Percentiles rank a stretch among this genome's conserved stretches.
phyloP scores from a whole-genome alignment of 257 asterid species.

The Verbena officinalis region DNA sequence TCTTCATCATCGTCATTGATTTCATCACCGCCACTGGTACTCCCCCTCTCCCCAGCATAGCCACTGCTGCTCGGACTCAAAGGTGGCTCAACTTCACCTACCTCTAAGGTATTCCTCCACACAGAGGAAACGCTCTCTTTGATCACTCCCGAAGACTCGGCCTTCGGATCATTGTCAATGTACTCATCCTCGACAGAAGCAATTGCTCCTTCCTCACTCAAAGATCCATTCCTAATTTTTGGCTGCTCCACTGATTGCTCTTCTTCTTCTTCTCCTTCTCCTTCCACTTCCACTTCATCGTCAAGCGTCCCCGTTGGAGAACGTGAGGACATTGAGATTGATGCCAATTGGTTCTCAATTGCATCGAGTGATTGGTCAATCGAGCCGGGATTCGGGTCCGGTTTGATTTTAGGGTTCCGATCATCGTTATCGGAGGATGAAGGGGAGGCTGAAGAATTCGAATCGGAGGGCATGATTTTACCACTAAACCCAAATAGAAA shows the following conservation, averaged over 20 bases:
- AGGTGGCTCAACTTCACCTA: conserved; percentile 59
- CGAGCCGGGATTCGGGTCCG: conserved; percentile 39
- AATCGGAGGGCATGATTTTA: conserved; percentile 38
- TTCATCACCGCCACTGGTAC: conserved; percentile 73
- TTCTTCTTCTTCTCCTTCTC: conserved; percentile 38
- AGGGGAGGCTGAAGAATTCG: conserved; percentile 40
- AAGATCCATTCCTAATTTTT: conserved; percentile 37
- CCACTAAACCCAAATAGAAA: not conserved
- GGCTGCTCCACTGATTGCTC: conserved; percentile 34
- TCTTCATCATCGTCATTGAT: conserved; percentile 56
- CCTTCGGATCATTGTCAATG: conserved; percentile 29
- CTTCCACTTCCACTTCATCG: conserved; percentile 37
- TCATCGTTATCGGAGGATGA: conserved; percentile 42
- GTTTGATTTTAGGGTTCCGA: conserved; percentile 46
- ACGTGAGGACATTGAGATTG: conserved; percentile 72
- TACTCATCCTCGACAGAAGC: conserved; percentile 34
- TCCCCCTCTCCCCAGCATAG: conserved; percentile 93
- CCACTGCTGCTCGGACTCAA: conserved; percentile 95
- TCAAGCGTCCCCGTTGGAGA: conserved; percentile 41
- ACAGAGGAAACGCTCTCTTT: conserved; percentile 31
- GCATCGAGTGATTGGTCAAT: conserved; percentile 95
- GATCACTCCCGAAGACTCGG: conserved; percentile 46
- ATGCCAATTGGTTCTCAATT: conserved; percentile 82
- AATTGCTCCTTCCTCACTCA: conserved; percentile 32
- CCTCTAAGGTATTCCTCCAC: conserved; percentile 56